Conservation (phyloP, 2,329 filamentous ascomycete genomes). For the Colletotrichum falcatum region DNA sequence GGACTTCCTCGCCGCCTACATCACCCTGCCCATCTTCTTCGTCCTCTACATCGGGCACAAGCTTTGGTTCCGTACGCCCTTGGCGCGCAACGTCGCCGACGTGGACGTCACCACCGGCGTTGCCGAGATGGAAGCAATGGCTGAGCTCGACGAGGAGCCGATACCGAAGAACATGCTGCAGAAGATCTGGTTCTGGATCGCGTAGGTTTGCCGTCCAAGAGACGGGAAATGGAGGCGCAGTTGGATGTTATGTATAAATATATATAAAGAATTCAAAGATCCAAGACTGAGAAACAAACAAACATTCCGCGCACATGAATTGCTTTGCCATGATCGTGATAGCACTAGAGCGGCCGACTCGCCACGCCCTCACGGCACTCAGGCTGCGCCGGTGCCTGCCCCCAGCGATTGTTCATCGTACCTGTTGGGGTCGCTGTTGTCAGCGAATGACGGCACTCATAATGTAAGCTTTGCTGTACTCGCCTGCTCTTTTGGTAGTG, state of each 20-base stretch:
- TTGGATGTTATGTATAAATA: too few relatives aligned
- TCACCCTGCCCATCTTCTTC: constrained; percentile 72
- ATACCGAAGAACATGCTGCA: constrained; percentile 64
- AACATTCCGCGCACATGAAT: neutral
- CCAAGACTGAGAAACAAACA: neutral
- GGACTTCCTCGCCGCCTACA: constrained; percentile 74
- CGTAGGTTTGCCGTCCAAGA: constrained; percentile 46
- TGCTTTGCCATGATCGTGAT: too few relatives aligned
- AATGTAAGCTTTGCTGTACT: neutral
- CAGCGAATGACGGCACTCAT: neutral
- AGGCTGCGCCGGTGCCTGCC: neutral
- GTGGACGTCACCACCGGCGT: constrained; percentile 70
- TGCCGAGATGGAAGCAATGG: constrained; percentile 71
- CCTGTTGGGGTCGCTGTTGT: neutral
- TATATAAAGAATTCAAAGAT: neutral
- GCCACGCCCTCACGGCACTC: neutral
- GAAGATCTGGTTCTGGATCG: constrained; percentile 69
- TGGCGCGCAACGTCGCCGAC: constrained; percentile 57
- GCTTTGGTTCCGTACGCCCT: constrained; percentile 58
- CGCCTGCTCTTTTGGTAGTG: constrained; percentile 29
- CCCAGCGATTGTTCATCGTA: constrained; percentile 13
- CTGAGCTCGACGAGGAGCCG: constrained; percentile 59
- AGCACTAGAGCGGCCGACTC: neutral
- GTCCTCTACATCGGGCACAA: constrained; percentile 73
- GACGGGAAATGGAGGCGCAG: neutral